Base-by-base conservation (phyloP, 805 yeast species). In the Yarrowia sp. region DNA sequence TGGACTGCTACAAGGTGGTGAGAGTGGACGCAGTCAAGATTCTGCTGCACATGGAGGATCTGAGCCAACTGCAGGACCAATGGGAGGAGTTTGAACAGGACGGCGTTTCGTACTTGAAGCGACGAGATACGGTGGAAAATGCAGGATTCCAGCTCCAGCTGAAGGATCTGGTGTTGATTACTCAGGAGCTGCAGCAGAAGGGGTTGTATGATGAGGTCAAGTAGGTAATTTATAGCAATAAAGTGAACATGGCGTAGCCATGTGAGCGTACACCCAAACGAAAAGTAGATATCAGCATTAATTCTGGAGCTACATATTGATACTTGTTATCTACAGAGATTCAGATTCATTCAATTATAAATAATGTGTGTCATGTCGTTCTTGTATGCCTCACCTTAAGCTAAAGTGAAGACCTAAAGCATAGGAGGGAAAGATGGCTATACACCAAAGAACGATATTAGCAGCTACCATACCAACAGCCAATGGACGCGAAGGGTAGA, bases 41-140 rank as follows among this genome's bases (percentile, higher is more conserved):
- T 10, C 47, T 55, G 47, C 32, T 55, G 47, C 61, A 55, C 15
- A 2, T 55, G 38, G 61, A 55, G 38, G 47, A 39, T 7, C 22
- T 55, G 15, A 8, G 15, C 10, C 15, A 55, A 22, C 61, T 55
- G 9, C 60, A 51, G 33, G 38, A 55, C 1, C 38, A 55, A 17
- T 55, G 61, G 61, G 47, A 55, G 31, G 47, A 55, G 47, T 55
- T 55, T 38, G 61, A 55, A 13, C 41, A 55, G 31, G 61, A 55
- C 6, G 47, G 61, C 3, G 61, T 55, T 22, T 39, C 61, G 8
- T 55, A 39, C 10, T 28, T 55, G 15, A 55, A 41, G 33, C 61
- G 47, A 15, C 36, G 47, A 13, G 61, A 55, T 5, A 38, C 15
- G 36, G 22, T 14, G 35, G 36, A 55, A 38, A 33, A 41, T 38